Conservation (phyloP, 1,284 basidiomycete genomes). For the Cutaneotrichosporon mucoides region DNA sequence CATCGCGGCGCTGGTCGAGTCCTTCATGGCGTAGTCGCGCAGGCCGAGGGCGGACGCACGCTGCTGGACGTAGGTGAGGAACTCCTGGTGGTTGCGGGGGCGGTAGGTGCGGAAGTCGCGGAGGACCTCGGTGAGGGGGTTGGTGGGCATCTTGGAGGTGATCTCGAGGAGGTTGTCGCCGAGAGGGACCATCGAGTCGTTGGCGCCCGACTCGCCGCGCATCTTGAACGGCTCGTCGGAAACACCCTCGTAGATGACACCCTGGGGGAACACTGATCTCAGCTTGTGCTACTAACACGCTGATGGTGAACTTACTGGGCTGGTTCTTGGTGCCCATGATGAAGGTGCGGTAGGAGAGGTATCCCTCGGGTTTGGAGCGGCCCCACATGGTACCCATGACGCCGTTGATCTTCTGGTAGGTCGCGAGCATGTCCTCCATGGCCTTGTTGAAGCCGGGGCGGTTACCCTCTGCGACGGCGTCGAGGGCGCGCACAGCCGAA, state of each 20-base stretch:
- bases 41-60: constrained; percentile 15
- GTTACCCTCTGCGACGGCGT: constrained; percentile 13
- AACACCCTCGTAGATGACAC: constrained; percentile 22
- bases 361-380: constrained; percentile 20
- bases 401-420: constrained; percentile 18
- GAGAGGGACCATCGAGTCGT: constrained; percentile 24
- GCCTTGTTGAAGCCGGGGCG: constrained; percentile 15
- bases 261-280: constrained; percentile 16
- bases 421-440: constrained; percentile 11
- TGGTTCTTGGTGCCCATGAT: constrained; percentile 18
- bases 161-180: constrained; percentile 25
- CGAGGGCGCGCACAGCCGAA: constrained; percentile 11
- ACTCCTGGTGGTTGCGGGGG: constrained; percentile 22
- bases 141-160: constrained; percentile 17
- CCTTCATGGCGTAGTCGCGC: constrained; percentile 15
- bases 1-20: constrained; percentile 13
- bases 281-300: no score
- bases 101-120: constrained; percentile 22
- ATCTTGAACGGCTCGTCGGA: constrained; percentile 20
- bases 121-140: constrained; percentile 22
- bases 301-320: constrained; percentile 2
- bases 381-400: constrained; percentile 24
- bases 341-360: constrained; percentile 15
- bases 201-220: constrained; percentile 22
- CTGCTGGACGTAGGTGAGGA: constrained; percentile 21